Base-by-base conservation (phyloP, 805 yeast genomes). In the Lachancea kluyveri region DNA sequence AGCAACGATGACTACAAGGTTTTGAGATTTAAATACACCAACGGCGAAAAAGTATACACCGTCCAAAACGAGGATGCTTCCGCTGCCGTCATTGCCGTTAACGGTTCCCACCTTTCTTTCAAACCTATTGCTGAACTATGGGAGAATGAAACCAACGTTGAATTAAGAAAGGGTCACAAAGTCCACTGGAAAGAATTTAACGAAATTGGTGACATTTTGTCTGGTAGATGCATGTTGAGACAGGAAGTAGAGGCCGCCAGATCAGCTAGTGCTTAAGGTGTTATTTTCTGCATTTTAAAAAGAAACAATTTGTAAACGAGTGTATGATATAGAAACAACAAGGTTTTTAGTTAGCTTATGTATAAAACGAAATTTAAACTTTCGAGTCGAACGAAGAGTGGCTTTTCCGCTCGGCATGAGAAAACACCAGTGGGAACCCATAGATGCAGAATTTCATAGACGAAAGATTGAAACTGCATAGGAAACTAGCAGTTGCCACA, bases 171-270 rank as follows among this genome's bases (percentile, higher is more conserved):
- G 61, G 85, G 87, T 34, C 60, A 59, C 31, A 70, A 68, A 2
- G 60, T 80, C 27, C 92, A 82, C 55, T 83, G 94, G 94, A 61
- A 64, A 31, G 64, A 68, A 29, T 65, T 76, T 62, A 68, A 66
- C 36, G 66, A 67, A 36, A 71, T 77, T 20, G 72, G 76, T 40
- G 84, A 79, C 50, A 72, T 82, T 45, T 64, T 83, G 48, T 80
- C 88, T 50, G 94, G 94, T 23, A 67, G 88, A 50, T 53, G 71
- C 35, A 57, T 65, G 43, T 56, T 79, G 37, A 62, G 78, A 55
- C 63, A 59, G 32, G 60, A 55, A 47, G 51, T 54, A 21, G 50
- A 46, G 21, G 54, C 55, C n/a, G n/a, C 15, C 18, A 3, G 10
- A n/a, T n/a, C n/a, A n/a, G n/a, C n/a, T n/a, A n/a, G n/a, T n/a